Base-by-base conservation (phyloP, 2,329 filamentous ascomycete species). In the Verticillium isaacii region DNA sequence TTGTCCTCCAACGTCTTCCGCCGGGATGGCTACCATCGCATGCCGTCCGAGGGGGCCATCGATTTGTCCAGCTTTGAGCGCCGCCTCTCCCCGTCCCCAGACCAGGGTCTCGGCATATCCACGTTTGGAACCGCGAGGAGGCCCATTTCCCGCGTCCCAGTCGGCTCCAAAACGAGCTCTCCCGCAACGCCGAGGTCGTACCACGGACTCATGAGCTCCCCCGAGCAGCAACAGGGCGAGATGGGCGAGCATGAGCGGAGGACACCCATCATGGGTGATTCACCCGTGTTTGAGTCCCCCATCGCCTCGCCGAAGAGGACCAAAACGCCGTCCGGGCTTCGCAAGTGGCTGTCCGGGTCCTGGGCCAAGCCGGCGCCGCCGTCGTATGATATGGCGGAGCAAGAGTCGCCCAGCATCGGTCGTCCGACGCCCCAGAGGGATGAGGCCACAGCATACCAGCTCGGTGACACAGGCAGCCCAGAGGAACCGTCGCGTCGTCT, bases 141-240 rank as follows among this genome's bases (percentile, higher is more conserved):
- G 25, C 61, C 58, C 17, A 57, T 61, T 14, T 19, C 52, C 32
- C 61, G 57, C 25, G 54, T 66, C 17, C 63, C 61, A 11, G 60
- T 66, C 25, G 64, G 58, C 56, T 65, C 63, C 55, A 66, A 65
- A 58, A 62, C 39, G 32, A 62, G 56, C 41, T 60, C 60, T 2
- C 56, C 60, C 41, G 56, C 56, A 17, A 58, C 60, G 5, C 52
- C 60, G 55, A 58, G 32, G 37, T 62, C 58, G 12, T 56, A 56
- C 17, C 45, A 58, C 32, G 58, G 32, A 3, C 39, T 61, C 32
- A n/a, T 54, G 23, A 23, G 45, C 19, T 50, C 45, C 19, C 45
- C 45, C 45, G n/a, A 50, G n/a, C n/a, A 50, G 45, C n/a, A 5
- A n/a, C 3, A 25, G 2, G 4, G 8, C 29, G 29, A 29, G 29